phyloP scores from a whole-genome alignment of 2,329 filamentous ascomycete genomes.

The Ophiostoma ulmi region DNA sequence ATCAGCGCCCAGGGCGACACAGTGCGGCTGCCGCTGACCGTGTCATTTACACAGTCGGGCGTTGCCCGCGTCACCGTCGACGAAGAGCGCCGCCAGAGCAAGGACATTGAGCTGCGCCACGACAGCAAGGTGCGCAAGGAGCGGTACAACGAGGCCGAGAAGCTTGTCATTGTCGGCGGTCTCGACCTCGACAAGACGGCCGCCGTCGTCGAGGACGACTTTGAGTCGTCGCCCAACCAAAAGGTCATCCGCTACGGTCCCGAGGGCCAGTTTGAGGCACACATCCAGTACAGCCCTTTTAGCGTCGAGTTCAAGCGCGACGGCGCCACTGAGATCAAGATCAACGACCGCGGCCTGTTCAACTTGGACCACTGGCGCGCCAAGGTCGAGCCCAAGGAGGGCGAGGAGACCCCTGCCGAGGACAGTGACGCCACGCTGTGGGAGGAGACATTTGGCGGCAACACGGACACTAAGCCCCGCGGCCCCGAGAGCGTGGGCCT shows the following conservation, averaged over 20 bases:
- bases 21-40: conserved; percentile 72
- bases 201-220: conserved; percentile 64
- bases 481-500: conserved; percentile 88
- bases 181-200: conserved; percentile 67
- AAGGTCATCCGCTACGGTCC: conserved; percentile 67
- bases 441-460: conserved; percentile 94
- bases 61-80: conserved; percentile 83
- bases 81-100: conserved; percentile 83
- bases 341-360: conserved; percentile 85
- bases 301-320: conserved; percentile 80
- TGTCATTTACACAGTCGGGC: conserved; percentile 87
- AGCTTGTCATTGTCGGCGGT: conserved; percentile 82
- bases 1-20: conserved; percentile 60
- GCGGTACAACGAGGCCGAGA: conserved; percentile 84
- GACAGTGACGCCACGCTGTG: conserved; percentile 91
- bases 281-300: conserved; percentile 80
- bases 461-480: conserved; percentile 90
- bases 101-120: conserved; percentile 81
- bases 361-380: conserved; percentile 95
- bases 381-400: conserved; percentile 68
- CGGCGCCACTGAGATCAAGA: conserved; percentile 72
- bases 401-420: conserved; percentile 34
- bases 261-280: conserved; percentile 68
- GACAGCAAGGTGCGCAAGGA: conserved; percentile 82
- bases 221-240: conserved; percentile 44